Evolutionary conservation across 257 asterid genomes (phyloP).

Genomic region (Solanum infundibuliforme): DNA sequence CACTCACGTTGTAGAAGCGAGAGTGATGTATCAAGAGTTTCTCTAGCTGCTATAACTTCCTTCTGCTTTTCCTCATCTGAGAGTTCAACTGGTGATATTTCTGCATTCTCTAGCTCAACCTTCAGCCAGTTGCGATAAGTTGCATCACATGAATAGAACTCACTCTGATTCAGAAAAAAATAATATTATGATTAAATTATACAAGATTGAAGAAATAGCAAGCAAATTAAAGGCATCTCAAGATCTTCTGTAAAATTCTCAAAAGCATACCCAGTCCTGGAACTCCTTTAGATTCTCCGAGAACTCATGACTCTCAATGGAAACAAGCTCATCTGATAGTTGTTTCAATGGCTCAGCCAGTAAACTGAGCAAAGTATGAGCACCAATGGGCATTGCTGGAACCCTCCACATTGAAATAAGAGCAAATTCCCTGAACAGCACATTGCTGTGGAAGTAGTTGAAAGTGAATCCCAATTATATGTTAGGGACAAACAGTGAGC

Average conservation of each 20-base stretch:
- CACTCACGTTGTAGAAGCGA: constrained; percentile 59
- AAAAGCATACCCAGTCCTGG: constrained; percentile 81
- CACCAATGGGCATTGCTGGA: constrained; percentile 87
- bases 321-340: constrained; percentile 45
- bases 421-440: constrained; percentile 93
- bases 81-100: constrained; percentile 57
- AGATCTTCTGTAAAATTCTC: constrained; percentile 1
- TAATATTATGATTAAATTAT: not conserved
- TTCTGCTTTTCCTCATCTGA: constrained; percentile 70
- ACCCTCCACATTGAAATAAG: constrained; percentile 98
- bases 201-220: constrained; percentile 12
- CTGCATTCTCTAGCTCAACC: constrained; percentile 55
- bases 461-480: constrained; percentile 10
- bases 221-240: not conserved
- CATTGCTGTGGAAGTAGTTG: constrained; percentile 48
- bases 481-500: not conserved
- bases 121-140: constrained; percentile 90
- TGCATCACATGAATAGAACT: constrained; percentile 92
- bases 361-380: constrained; percentile 84
- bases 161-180: constrained; percentile 45
- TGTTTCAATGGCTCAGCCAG: constrained; percentile 97
- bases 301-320: constrained; percentile 46
- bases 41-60: constrained; percentile 63
- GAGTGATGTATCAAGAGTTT: constrained; percentile 57
- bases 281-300: constrained; percentile 78